These are phyloP conservation scores for Ulmus americana DNA, from an alignment of 331 rosid genomes.

Conservation along the genomic window DNA sequence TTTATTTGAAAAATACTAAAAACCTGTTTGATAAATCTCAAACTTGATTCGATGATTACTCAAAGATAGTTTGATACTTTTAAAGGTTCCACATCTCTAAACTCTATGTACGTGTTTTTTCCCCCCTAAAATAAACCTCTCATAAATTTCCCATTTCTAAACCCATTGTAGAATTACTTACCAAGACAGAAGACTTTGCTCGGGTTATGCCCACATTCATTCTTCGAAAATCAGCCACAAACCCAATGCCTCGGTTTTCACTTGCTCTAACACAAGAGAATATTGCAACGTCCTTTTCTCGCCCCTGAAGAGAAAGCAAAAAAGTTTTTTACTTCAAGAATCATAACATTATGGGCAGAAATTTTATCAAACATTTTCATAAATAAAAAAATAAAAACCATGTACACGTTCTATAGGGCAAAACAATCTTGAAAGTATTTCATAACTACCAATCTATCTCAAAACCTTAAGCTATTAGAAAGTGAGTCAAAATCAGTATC, in stretches of 20 bases:
- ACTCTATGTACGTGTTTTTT: no score
- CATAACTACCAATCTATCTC: background rate
- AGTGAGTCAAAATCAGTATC: no score
- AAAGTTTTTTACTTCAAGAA: background rate
- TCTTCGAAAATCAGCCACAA: conserved; percentile 60
- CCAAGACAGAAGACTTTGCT: conserved; percentile 84
- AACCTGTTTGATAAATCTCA: no score
- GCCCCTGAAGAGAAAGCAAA: conserved; percentile 45
- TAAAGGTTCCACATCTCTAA: no score
- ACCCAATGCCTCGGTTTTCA: conserved; percentile 56
- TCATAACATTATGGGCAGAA: background rate
- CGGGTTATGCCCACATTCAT: conserved; percentile 95
- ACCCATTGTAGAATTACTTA: conserved; percentile 24
- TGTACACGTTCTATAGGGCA: background rate
- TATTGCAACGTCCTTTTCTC: conserved; percentile 76
- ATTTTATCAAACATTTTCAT: background rate
- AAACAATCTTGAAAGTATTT: background rate
- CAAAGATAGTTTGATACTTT: no score
- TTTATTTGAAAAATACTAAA: no score
- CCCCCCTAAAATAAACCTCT: no score
- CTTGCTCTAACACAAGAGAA: conserved; percentile 87
- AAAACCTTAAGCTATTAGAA: no score
- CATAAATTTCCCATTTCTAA: no score
- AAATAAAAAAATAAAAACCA: background rate
- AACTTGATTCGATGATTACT: no score